These are phyloP conservation scores for Brachypodium distachyon DNA, from an alignment of 202 grass and related monocot species.

Conservation along the genomic window DNA sequence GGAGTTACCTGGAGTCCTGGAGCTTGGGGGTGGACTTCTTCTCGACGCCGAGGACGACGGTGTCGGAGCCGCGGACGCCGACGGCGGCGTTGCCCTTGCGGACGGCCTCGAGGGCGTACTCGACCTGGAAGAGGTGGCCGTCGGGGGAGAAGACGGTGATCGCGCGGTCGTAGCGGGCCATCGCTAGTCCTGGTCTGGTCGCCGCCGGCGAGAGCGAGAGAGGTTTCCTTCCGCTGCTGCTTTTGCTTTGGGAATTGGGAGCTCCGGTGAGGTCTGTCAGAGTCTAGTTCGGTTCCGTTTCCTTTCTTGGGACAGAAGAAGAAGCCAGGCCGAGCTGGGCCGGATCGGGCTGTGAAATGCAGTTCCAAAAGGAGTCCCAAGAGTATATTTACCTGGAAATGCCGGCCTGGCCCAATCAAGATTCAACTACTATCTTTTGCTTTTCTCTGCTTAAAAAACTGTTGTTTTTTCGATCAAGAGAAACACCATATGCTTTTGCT, in stretches of 20 bases:
- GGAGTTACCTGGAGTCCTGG: slow-evolving; percentile 67
- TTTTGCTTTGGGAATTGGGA: neutral
- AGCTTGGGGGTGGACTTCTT: slow-evolving; percentile 97
- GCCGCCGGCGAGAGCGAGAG: neutral
- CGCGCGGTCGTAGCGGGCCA: slow-evolving; percentile 96
- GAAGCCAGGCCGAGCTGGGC: no score
- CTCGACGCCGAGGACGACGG: slow-evolving; percentile 91
- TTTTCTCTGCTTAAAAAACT: no score
- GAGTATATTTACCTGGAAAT: no score
- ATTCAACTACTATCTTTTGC: no score
- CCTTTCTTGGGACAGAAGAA: neutral
- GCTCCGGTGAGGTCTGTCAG: neutral
- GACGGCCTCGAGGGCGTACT: slow-evolving; percentile 95
- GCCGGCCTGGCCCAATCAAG: no score
- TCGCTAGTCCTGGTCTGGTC: slow-evolving; percentile 14
- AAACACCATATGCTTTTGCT: no score
- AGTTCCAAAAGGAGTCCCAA: no score
- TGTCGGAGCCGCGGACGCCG: slow-evolving; percentile 86
- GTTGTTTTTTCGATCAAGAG: no score
- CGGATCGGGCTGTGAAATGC: no score
- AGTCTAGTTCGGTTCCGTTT: neutral
- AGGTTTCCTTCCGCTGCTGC: neutral
- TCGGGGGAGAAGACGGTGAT: slow-evolving; percentile 99
- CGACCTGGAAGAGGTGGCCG: slow-evolving; percentile 98
- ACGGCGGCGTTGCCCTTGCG: slow-evolving; percentile 98